These are phyloP conservation scores for Paramecium caudatum DNA, from an alignment of 73 alveolate genomes.

Conservation along the genomic window DNA sequence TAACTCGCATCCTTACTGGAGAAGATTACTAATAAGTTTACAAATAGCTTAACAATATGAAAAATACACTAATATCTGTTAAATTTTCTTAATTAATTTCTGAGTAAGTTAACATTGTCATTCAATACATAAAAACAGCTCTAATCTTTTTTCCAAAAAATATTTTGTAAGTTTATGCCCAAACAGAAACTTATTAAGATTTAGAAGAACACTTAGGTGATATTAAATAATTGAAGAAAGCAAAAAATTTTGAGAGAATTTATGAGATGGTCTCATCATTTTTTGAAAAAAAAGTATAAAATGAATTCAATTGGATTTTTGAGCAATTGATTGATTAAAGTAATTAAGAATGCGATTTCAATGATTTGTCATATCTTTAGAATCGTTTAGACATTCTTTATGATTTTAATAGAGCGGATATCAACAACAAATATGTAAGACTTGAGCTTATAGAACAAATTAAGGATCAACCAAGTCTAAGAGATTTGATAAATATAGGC, in stretches of 20 bases:
- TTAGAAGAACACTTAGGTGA: not conserved
- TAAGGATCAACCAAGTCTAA: not conserved
- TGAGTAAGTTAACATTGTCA: not conserved
- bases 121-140: not conserved
- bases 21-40: not conserved
- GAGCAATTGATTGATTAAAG: not conserved
- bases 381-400: not conserved
- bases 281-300: not conserved
- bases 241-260: not conserved
- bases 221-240: not conserved
- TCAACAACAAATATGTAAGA: not conserved
- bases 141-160: not conserved
- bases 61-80: not conserved
- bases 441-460: not conserved
- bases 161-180: not conserved
- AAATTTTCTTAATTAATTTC: conserved; percentile 7
- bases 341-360: not conserved
- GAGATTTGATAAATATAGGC: not conserved
- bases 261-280: not conserved
- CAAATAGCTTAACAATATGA: not conserved
- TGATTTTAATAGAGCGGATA: not conserved
- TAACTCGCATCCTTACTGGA: not conserved
- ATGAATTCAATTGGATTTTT: not conserved
- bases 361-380: not conserved
- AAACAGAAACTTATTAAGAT: conserved; percentile 7